Conservation (phyloP, 2,329 filamentous ascomycete genomes). For the Penicillium brasilianum region DNA sequence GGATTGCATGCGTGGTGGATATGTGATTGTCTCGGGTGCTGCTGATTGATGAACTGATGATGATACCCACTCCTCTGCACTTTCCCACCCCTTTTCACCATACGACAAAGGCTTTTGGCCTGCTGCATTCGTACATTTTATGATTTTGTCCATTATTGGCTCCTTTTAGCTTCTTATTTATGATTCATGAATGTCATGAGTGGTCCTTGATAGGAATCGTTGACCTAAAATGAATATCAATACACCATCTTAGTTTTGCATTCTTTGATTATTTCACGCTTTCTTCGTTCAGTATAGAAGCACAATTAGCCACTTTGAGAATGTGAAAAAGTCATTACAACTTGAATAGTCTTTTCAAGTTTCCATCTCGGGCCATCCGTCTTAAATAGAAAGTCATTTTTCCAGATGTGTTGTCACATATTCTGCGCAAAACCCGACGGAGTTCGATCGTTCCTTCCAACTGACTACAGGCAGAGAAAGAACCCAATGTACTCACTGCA, state of each 20-base stretch:
- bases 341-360: too few relatives aligned
- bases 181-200: slow-evolving; percentile 26
- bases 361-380: too few relatives aligned
- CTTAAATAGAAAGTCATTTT: too few relatives aligned
- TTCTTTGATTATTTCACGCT: neutral
- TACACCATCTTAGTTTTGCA: neutral
- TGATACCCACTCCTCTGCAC: slow-evolving; percentile 26
- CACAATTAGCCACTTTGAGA: too few relatives aligned
- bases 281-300: neutral
- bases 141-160: slow-evolving; percentile 1
- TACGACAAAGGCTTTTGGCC: neutral
- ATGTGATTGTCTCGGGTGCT: slow-evolving; percentile 23
- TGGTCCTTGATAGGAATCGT: neutral
- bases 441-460: too few relatives aligned
- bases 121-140: neutral
- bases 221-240: neutral
- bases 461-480: too few relatives aligned
- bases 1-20: slow-evolving; percentile 20
- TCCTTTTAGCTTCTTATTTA: slow-evolving; percentile 10
- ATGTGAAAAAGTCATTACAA: too few relatives aligned
- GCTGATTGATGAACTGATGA: slow-evolving; percentile 24
- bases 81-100: neutral
- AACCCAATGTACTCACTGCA: too few relatives aligned
- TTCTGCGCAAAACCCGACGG: neutral
- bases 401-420: too few relatives aligned